Percentiles rank a stretch among this genome's conserved stretches.
phyloP scores from a whole-genome alignment of 2,329 filamentous ascomycete species.

The Chaetomium olivaceum region DNA sequence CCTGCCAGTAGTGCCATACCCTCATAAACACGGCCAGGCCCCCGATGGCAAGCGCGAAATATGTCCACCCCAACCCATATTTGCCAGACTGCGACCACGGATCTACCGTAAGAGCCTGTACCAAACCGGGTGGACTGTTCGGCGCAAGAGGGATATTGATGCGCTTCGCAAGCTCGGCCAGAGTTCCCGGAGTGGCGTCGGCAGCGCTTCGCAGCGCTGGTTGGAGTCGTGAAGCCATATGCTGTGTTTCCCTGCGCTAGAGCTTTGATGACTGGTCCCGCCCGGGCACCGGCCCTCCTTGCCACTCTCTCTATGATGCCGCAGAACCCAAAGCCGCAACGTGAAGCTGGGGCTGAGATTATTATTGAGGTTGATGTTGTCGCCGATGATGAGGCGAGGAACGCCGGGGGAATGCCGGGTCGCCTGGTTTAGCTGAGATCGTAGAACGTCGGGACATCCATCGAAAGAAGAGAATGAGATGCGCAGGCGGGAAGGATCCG shows the following conservation, averaged over 20 bases:
- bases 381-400: constrained; percentile 32
- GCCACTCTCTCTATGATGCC: constrained; percentile 16
- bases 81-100: constrained; percentile 81
- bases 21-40: constrained; percentile 67
- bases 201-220: constrained; percentile 38
- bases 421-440: constrained; percentile 36
- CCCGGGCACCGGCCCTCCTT: constrained; percentile 8
- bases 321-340: not conserved
- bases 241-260: constrained; percentile 5
- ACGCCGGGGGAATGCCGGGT: constrained; percentile 45
- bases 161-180: constrained; percentile 51
- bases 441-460: constrained; percentile 34
- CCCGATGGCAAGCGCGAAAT: constrained; percentile 76
- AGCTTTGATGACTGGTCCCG: constrained; percentile 10
- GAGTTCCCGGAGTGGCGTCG: constrained; percentile 38
- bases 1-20: constrained; percentile 86
- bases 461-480: constrained; percentile 22
- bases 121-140: constrained; percentile 60
- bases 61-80: constrained; percentile 85
- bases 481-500: constrained; percentile 18
- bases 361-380: constrained; percentile 12
- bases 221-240: constrained; percentile 45
- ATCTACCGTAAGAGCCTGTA: constrained; percentile 67
- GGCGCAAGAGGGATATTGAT: constrained; percentile 62
- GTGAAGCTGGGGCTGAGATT: constrained; percentile 20